These are phyloP conservation scores for Logfia minima DNA, from an alignment of 129 eudicot genomes.

Conservation along the genomic window DNA sequence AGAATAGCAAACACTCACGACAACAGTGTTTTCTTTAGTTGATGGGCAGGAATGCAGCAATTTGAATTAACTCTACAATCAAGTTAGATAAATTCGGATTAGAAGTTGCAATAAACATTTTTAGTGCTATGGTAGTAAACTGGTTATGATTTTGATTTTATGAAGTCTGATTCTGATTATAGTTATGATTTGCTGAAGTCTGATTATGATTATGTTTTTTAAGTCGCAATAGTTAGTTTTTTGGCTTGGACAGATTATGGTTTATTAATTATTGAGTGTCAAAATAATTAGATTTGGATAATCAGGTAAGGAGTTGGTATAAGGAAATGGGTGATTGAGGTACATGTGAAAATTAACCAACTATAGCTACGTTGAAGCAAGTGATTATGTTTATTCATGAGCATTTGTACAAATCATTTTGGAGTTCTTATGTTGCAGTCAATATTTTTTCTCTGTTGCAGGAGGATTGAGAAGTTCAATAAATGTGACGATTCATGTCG, in stretches of 20 bases:
- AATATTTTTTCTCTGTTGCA: slow-evolving; percentile 16
- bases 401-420: too few species aligned
- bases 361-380: background rate
- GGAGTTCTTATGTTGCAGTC: background rate
- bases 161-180: background rate
- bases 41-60: background rate
- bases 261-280: background rate
- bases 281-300: background rate
- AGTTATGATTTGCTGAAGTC: background rate
- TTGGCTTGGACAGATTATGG: background rate
- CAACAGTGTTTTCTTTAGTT: background rate
- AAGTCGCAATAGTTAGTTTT: background rate
- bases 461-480: slow-evolving; percentile 75
- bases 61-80: background rate
- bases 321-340: background rate
- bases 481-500: slow-evolving; percentile 67
- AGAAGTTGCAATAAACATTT: background rate
- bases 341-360: background rate
- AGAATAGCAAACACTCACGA: slow-evolving; percentile 20
- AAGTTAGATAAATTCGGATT: too few species aligned
- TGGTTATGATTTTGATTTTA: too few species aligned
- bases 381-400: background rate
- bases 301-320: background rate
- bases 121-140: background rate
- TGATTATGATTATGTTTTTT: background rate